phyloP scores from a whole-genome alignment of 805 yeast genomes.

The Komagataella kurtzmanii region DNA sequence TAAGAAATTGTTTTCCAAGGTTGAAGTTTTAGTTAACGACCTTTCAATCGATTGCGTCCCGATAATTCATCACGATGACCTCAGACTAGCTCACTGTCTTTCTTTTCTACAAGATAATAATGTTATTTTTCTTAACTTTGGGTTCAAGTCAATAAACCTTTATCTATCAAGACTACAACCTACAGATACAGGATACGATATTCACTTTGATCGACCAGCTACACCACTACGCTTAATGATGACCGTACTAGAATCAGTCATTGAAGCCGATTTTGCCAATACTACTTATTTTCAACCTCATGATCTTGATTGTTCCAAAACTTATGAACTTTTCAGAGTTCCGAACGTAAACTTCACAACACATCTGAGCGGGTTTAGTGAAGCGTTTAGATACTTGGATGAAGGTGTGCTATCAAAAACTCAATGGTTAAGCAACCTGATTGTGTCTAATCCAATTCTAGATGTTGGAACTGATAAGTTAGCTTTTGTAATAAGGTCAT shows the following conservation, averaged over 20 bases:
- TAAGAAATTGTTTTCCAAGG: background rate
- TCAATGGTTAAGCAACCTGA: background rate
- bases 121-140: conserved; percentile 6
- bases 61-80: background rate
- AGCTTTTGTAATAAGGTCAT: conserved; percentile 4
- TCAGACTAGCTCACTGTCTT: background rate
- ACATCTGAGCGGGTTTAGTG: conserved; percentile 24
- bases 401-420: background rate
- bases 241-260: background rate
- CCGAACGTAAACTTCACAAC: conserved; percentile 24
- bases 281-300: background rate
- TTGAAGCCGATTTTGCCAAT: background rate
- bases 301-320: conserved; percentile 2
- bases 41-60: background rate
- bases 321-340: conserved; percentile 15
- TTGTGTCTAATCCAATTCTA: conserved; percentile 6
- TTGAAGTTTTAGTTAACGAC: background rate
- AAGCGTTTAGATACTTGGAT: conserved; percentile 11
- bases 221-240: conserved; percentile 22
- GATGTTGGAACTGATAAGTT: conserved; percentile 6
- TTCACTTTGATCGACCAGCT: conserved; percentile 25
- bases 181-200: conserved; percentile 29
- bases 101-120: background rate
- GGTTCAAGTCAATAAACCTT: conserved; percentile 7
- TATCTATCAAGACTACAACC: conserved; percentile 7